Evolutionary conservation across 2,329 filamentous ascomycete species (phyloP), one percentile per base, ranked within the genome.

Genomic region (Penicillium sclerotigenum): DNA sequence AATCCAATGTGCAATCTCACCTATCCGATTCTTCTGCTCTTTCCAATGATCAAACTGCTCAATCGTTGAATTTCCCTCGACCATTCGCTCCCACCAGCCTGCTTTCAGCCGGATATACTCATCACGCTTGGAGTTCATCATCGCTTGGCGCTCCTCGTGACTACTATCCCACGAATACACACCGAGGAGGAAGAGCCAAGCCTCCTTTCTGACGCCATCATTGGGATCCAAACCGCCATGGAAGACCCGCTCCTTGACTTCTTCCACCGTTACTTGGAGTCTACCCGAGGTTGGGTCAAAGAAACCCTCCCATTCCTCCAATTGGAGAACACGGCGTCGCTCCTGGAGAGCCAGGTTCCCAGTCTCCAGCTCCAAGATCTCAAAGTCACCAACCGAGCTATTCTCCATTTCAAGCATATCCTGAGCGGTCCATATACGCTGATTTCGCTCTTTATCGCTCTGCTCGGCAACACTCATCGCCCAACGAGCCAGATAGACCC

Each of bases 401-500:
- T 97, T 89, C 71, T 99, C 95, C 71, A 95, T 88, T 67, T 96
- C 92, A 66, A 97, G 80, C 4, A 97, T 88, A 75, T 99, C 94
- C 61, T 87, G 87, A 0, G 91, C 93, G 0, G 92, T 97, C 89
- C 91, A 99, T 68, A 96, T 92, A 45, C 92, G 82, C 72, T 92
- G 88, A 49, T 86, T 89, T 24, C 88, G 81, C 66, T 99, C 94
- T 37, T 86, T 82, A 69, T 99, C 94, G 66, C 92, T 93, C 77
- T 99, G 94, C 72, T 99, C 95, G 0, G 94, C 92, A 61, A 99
- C 96, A 8, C 91, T 91, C 94, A 99, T 97, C 2, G 94, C 94
- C 94, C 94, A 99, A 60, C 94, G 83, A 22, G 94, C 94, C 37
- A 99, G 81, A 70, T 99, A 99, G 57, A 99, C 82, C 61, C 94